phyloP scores from a whole-genome alignment of 2,329 filamentous ascomycete genomes.

The Fulvia fulva region DNA sequence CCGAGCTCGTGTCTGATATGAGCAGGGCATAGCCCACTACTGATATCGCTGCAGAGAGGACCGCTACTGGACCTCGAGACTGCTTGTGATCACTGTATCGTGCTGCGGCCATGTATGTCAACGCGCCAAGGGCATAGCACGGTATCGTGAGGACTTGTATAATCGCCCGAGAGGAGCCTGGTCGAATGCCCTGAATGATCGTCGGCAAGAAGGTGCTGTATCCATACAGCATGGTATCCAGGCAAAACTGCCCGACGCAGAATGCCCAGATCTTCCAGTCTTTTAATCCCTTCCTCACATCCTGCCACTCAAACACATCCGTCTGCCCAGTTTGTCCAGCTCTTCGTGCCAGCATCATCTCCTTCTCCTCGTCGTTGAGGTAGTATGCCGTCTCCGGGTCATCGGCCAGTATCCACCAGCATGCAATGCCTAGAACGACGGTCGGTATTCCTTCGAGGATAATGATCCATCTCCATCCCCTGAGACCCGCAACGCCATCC shows the following conservation, averaged over 20 bases:
- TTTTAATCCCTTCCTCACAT: slow-evolving; percentile 62
- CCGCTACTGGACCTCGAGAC: slow-evolving; percentile 60
- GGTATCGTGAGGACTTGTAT: slow-evolving; percentile 75
- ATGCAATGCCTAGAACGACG: slow-evolving; percentile 53
- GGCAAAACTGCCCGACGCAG: slow-evolving; percentile 65
- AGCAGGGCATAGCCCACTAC: slow-evolving; percentile 49
- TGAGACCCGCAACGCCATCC: slow-evolving; percentile 61
- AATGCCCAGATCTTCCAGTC: slow-evolving; percentile 77
- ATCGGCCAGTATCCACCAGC: slow-evolving; percentile 56
- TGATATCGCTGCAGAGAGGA: slow-evolving; percentile 51
- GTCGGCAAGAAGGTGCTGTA: slow-evolving; percentile 75
- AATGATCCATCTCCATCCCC: slow-evolving; percentile 71
- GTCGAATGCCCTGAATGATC: slow-evolving; percentile 67
- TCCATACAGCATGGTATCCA: slow-evolving; percentile 73
- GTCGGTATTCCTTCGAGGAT: slow-evolving; percentile 56
- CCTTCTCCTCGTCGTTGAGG: slow-evolving; percentile 56
- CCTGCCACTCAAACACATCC: slow-evolving; percentile 54
- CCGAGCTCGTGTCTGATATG: slow-evolving; percentile 56
- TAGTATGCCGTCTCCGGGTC: slow-evolving; percentile 62
- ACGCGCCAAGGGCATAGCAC: slow-evolving; percentile 69
- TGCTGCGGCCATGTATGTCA: slow-evolving; percentile 63
- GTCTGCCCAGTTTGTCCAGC: slow-evolving; percentile 48
- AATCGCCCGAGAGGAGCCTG: slow-evolving; percentile 57
- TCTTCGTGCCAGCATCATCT: slow-evolving; percentile 52
- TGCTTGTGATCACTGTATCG: slow-evolving; percentile 65